Percentiles rank a stretch among this genome's conserved stretches.
These are phyloP conservation scores for Serendipita sp. DNA, from an alignment of 768 basidiomycete species.

Conservation along the genomic window DNA sequence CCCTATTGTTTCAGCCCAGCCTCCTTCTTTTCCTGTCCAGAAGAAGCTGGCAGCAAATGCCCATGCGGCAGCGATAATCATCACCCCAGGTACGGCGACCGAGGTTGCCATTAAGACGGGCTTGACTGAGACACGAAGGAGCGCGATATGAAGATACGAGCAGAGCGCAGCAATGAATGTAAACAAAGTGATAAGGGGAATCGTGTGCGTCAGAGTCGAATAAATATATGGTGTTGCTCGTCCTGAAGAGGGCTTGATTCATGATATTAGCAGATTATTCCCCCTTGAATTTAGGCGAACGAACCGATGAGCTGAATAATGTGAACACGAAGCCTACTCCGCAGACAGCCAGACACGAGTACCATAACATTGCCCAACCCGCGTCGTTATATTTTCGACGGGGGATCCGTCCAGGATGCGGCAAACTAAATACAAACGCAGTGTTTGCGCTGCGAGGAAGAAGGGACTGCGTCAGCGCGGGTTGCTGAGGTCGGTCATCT, in stretches of 20 bases:
- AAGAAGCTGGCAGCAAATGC: slow-evolving; percentile 69
- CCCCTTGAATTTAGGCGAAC: slow-evolving; percentile 15
- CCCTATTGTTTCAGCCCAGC: slow-evolving; percentile 75
- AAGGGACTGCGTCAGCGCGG: slow-evolving; percentile 64
- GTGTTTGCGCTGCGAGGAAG: slow-evolving; percentile 56
- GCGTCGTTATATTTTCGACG: slow-evolving; percentile 57
- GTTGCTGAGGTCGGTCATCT: slow-evolving; percentile 10
- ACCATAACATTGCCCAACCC: slow-evolving; percentile 54
- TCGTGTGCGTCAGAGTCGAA: slow-evolving; percentile 55
- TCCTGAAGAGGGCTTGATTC: slow-evolving; percentile 15
- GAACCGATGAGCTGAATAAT: slow-evolving; percentile 39
- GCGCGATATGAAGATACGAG: slow-evolving; percentile 57
- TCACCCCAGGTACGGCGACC: slow-evolving; percentile 54
- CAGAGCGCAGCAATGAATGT: slow-evolving; percentile 51
- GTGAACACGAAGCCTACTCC: slow-evolving; percentile 47
- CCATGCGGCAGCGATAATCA: slow-evolving; percentile 62
- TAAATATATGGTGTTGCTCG: slow-evolving; percentile 30
- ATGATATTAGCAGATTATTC: slow-evolving; percentile 15
- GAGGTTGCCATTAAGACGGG: slow-evolving; percentile 69
- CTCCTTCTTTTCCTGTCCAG: slow-evolving; percentile 38
- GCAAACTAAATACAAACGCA: slow-evolving; percentile 56
- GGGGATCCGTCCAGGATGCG: slow-evolving; percentile 54
- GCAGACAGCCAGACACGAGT: slow-evolving; percentile 39
- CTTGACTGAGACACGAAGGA: slow-evolving; percentile 65
- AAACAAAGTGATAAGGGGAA: slow-evolving; percentile 58